These are phyloP conservation scores for Auxenochlorella pyrenoidosa DNA, from an alignment of 139 green algal species.

Conservation along the genomic window DNA sequence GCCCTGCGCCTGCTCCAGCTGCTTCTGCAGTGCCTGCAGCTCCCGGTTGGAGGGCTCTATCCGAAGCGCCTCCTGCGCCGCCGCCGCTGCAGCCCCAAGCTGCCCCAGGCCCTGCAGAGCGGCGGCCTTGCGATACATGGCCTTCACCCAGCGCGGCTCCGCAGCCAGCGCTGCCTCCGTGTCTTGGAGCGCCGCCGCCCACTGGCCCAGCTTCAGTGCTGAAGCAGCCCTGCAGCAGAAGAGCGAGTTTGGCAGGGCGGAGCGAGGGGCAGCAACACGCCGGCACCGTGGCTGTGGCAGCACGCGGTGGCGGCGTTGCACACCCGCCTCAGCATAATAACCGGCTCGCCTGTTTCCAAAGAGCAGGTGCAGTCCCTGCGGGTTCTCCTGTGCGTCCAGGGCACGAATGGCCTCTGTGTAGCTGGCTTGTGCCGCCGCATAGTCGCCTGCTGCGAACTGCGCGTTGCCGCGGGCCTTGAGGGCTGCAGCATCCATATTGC, in stretches of 20 bases:
- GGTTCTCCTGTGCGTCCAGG: not conserved
- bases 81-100: not conserved
- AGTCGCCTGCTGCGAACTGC: not conserved
- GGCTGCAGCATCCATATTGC: not conserved
- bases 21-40: not conserved
- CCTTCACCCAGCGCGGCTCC: slow-evolving; percentile 31
- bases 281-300: not conserved
- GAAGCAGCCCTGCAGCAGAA: slow-evolving; percentile 22
- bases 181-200: slow-evolving; percentile 6
- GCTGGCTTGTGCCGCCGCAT: not conserved
- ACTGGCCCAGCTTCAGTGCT: slow-evolving; percentile 5
- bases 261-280: not conserved
- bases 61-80: not conserved
- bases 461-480: not conserved
- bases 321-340: not conserved
- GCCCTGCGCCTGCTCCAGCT: not conserved
- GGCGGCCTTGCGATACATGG: slow-evolving; percentile 16
- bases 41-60: not conserved
- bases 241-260: not conserved
- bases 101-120: slow-evolving; percentile 19
- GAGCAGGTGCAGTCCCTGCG: not conserved
- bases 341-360: slow-evolving; percentile 1
- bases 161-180: slow-evolving; percentile 1
- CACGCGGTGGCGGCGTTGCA: not conserved
- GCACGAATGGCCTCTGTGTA: not conserved